Conservation (phyloP, 108 stramenopile species). For the Aurantiochytrium sp. region DNA sequence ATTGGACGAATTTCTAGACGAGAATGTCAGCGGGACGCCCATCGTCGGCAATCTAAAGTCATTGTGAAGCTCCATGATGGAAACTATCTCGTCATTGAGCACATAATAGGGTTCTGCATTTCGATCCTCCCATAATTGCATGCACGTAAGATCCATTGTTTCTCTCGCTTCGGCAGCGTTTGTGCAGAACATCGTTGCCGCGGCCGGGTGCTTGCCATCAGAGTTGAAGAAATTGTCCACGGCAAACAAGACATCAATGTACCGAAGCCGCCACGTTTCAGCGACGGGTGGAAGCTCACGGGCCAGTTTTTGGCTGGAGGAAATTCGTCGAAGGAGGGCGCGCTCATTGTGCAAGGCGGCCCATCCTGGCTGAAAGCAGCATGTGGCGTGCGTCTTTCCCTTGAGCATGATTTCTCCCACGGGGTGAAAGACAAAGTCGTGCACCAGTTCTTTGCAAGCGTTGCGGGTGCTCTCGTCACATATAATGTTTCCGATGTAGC, state of each 20-base stretch:
- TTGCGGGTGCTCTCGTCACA: neutral
- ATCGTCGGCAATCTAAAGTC: neutral
- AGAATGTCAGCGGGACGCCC: no score
- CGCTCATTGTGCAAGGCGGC: neutral
- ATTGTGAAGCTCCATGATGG: neutral
- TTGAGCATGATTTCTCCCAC: slow-evolving; percentile 45
- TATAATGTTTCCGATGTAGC: neutral
- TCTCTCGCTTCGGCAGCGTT: neutral
- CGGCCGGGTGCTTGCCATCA: neutral
- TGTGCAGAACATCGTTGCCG: neutral
- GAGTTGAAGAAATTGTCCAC: neutral
- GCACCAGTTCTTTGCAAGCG: neutral
- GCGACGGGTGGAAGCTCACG: neutral
- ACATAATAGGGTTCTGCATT: neutral
- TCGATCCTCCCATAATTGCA: neutral
- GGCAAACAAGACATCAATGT: neutral
- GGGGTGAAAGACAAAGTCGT: slow-evolving; percentile 32
- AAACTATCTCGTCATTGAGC: neutral
- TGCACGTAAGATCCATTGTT: neutral
- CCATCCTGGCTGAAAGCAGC: slow-evolving; percentile 35
- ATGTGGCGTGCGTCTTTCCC: slow-evolving; percentile 36
- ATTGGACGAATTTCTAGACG: no score
- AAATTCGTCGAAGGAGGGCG: neutral
- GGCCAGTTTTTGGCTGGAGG: neutral
- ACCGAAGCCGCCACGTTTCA: neutral